phyloP scores from a whole-genome alignment of 2,329 filamentous ascomycete species.

The Calonectria hawksworthii region DNA sequence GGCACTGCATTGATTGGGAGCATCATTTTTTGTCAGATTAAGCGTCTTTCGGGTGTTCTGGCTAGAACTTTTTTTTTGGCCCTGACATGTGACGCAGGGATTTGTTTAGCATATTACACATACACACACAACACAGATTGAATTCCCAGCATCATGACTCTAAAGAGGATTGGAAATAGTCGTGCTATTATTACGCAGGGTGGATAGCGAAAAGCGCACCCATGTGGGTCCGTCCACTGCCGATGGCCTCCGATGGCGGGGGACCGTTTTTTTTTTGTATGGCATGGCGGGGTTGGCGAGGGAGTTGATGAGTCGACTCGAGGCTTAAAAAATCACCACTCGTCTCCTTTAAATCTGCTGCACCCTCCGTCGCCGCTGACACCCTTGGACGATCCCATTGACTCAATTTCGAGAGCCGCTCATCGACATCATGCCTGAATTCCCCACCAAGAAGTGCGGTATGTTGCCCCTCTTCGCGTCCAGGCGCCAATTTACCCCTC shows the following conservation, averaged over 20 bases:
- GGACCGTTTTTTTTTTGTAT: conserved; percentile 31
- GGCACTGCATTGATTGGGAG: not conserved
- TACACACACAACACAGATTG: not conserved
- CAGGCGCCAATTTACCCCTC: conserved; percentile 24
- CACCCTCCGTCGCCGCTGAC: not conserved
- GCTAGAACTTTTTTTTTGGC: not conserved
- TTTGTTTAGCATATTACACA: not conserved
- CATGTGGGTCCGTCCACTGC: conserved; percentile 27
- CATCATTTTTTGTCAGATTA: not conserved
- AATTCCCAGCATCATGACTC: conserved; percentile 9
- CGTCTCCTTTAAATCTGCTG: not conserved
- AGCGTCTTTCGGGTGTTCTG: not conserved
- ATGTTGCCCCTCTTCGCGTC: conserved; percentile 44
- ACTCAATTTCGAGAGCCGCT: not conserved
- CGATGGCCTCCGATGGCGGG: conserved; percentile 51
- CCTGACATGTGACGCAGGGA: not conserved
- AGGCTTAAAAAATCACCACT: conserved; percentile 37
- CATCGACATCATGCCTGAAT: conserved; percentile 52
- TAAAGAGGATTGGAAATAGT: conserved; percentile 24
- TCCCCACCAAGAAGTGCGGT: conserved; percentile 72
- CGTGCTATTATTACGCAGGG: conserved; percentile 32
- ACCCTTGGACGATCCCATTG: not conserved
- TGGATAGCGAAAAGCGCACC: conserved; percentile 30
- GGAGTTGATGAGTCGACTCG: conserved; percentile 35
- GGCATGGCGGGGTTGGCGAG: conserved; percentile 45